Percentiles rank a stretch among this genome's conserved stretches.
Evolutionary conservation across 2,329 filamentous ascomycete genomes (phyloP).

Genomic region (Monilinia polystroma): DNA sequence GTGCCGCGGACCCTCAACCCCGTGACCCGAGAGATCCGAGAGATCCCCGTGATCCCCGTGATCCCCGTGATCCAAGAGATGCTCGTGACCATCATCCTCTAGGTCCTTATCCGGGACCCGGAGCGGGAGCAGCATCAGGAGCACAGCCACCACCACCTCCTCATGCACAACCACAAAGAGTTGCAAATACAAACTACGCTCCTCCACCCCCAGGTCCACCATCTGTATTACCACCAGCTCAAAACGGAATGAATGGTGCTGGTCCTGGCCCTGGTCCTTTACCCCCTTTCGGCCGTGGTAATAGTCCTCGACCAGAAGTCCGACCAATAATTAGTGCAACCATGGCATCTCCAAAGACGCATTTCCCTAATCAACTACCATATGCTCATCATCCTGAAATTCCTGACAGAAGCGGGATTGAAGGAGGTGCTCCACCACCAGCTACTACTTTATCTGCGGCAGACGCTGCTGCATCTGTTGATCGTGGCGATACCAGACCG

Average conservation of each 20-base stretch:
- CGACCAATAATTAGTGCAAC: conserved; percentile 79
- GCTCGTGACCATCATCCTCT: conserved; percentile 34
- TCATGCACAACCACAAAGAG: conserved; percentile 46
- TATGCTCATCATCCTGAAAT: conserved; percentile 72
- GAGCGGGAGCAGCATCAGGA: conserved; percentile 18
- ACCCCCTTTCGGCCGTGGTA: conserved; percentile 70
- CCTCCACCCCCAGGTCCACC: conserved; percentile 43
- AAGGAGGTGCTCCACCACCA: conserved; percentile 65
- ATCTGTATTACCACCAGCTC: conserved; percentile 47
- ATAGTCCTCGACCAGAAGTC: conserved; percentile 80
- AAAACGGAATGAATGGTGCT: conserved; percentile 40
- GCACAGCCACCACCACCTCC: conserved; percentile 43
- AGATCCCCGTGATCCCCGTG: conserved; percentile 23
- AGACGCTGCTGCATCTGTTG: conserved; percentile 62
- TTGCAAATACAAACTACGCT: conserved; percentile 60
- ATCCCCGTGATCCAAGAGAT: conserved; percentile 16
- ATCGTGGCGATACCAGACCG: conserved; percentile 70
- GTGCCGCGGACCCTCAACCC: conserved; percentile 35
- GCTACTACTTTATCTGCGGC: conserved; percentile 65
- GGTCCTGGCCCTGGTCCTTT: conserved; percentile 43
- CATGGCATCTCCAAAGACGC: conserved; percentile 86
- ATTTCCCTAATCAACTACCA: conserved; percentile 75
- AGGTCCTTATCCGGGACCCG: conserved; percentile 37
- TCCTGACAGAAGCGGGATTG: conserved; percentile 38
- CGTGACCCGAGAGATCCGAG: conserved; percentile 32